These are phyloP conservation scores for Schwanniomyces vanrijiae DNA, from an alignment of 805 yeast species.

Conservation along the genomic window DNA sequence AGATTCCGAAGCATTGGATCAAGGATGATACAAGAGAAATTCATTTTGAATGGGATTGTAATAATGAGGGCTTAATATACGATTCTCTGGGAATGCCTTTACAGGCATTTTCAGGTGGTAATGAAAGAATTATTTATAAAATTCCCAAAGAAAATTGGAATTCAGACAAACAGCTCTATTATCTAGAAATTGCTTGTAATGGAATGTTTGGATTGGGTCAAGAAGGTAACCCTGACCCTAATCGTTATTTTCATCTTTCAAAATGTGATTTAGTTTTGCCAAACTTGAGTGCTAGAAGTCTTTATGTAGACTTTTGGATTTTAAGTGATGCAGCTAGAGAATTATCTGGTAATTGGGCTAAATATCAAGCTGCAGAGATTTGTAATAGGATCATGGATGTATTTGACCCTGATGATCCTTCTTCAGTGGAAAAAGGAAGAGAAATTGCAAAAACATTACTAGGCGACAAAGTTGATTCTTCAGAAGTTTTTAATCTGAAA, in stretches of 20 bases:
- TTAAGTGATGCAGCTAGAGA: conserved; percentile 91
- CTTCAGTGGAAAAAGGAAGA: conserved; percentile 62
- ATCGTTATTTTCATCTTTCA: conserved; percentile 65
- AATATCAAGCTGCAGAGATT: conserved; percentile 76
- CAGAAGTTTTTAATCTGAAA: conserved; percentile 54
- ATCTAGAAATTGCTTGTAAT: conserved; percentile 88
- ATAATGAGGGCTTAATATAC: conserved; percentile 83
- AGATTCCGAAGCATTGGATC: conserved; percentile 64
- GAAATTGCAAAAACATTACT: conserved; percentile 60
- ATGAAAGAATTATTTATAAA: conserved; percentile 73
- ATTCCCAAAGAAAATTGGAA: conserved; percentile 58
- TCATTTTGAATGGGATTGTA: conserved; percentile 80
- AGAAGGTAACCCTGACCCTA: conserved; percentile 63
- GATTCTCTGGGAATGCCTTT: conserved; percentile 62
- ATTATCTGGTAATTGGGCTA: conserved; percentile 76
- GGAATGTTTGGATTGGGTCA: conserved; percentile 84
- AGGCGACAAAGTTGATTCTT: conserved; percentile 65
- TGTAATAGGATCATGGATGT: conserved; percentile 80
- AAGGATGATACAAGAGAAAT: conserved; percentile 47
- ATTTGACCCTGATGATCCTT: conserved; percentile 70
- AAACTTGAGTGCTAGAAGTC: conserved; percentile 73
- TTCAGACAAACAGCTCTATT: conserved; percentile 61
- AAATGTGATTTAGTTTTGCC: conserved; percentile 81
- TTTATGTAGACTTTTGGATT: conserved; percentile 82
- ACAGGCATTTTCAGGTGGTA: conserved; percentile 87